These are phyloP conservation scores for Tetracladium setigerum DNA, from an alignment of 495 filamentous ascomycete species.

Conservation along the genomic window DNA sequence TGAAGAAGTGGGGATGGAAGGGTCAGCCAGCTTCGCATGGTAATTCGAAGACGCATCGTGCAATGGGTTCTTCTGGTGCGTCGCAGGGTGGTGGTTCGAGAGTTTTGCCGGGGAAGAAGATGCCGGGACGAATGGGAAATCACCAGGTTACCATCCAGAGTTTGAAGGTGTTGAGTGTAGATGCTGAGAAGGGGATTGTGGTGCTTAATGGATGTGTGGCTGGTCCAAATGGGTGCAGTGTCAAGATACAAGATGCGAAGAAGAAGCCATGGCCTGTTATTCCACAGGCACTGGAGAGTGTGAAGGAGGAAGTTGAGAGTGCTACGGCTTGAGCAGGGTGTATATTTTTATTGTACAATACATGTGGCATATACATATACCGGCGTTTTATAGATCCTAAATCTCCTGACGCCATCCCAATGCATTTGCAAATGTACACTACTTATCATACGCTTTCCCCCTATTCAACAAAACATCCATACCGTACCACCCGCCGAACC, in stretches of 20 bases:
- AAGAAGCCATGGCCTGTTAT: slow-evolving; percentile 78
- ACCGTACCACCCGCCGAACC: too few species aligned
- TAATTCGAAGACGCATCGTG: slow-evolving; percentile 84
- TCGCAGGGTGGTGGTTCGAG: slow-evolving; percentile 87
- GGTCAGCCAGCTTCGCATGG: slow-evolving; percentile 93
- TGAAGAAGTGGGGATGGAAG: slow-evolving; percentile 85
- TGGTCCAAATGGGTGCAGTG: slow-evolving; percentile 74
- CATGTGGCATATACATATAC: slow-evolving; percentile 19
- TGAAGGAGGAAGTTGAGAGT: slow-evolving; percentile 10
- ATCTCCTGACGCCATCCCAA: slow-evolving; percentile 14
- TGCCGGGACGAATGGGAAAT: slow-evolving; percentile 92
- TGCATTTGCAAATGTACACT: slow-evolving; percentile 2
- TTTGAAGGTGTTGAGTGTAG: slow-evolving; percentile 78
- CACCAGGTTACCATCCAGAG: slow-evolving; percentile 83
- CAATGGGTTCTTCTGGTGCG: slow-evolving; percentile 79
- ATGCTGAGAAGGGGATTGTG: slow-evolving; percentile 76
- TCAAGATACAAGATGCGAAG: slow-evolving; percentile 83
- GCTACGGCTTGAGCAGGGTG: slow-evolving; percentile 20
- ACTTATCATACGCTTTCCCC: slow-evolving; percentile 16
- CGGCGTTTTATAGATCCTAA: slow-evolving; percentile 19
- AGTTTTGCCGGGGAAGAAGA: slow-evolving; percentile 92
- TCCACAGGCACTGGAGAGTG: slow-evolving; percentile 8
- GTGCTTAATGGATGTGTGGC: slow-evolving; percentile 79
- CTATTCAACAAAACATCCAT: too few species aligned
- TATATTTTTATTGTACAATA: slow-evolving; percentile 23